phyloP scores from a whole-genome alignment of 495 filamentous ascomycete species.

The Xylaria grammica region DNA sequence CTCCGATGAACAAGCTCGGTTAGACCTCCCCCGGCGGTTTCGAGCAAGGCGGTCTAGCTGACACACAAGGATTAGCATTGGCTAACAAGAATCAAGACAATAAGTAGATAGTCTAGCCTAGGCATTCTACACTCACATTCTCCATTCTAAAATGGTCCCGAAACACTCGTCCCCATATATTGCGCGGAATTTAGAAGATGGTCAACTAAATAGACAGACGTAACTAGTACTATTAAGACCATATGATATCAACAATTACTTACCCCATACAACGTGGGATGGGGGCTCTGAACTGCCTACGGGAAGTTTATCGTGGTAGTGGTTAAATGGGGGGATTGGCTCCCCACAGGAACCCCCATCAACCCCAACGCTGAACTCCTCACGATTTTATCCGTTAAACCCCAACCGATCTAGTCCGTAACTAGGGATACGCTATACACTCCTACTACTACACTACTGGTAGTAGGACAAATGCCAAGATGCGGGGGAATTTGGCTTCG shows the following conservation, averaged over 20 bases:
- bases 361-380: conserved; percentile 17
- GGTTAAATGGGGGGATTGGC: neutral
- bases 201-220: neutral
- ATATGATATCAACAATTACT: neutral
- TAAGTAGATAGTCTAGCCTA: too few species aligned
- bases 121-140: too few species aligned
- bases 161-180: neutral
- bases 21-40: too few species aligned
- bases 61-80: conserved; percentile 8
- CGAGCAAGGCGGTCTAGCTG: neutral
- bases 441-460: too few species aligned
- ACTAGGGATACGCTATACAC: neutral
- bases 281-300: too few species aligned
- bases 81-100: neutral
- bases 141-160: too few species aligned
- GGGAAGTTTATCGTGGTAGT: too few species aligned
- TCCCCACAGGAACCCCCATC: neutral
- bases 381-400: neutral
- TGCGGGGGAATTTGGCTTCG: conserved; percentile 16
- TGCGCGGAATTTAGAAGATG: neutral
- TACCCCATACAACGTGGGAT: conserved; percentile 3
- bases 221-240: neutral
- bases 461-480: conserved; percentile 1
- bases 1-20: too few species aligned
- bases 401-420: neutral